phyloP scores from a whole-genome alignment of 345 rosid species.

The Psidium friedrichsthalianum region DNA sequence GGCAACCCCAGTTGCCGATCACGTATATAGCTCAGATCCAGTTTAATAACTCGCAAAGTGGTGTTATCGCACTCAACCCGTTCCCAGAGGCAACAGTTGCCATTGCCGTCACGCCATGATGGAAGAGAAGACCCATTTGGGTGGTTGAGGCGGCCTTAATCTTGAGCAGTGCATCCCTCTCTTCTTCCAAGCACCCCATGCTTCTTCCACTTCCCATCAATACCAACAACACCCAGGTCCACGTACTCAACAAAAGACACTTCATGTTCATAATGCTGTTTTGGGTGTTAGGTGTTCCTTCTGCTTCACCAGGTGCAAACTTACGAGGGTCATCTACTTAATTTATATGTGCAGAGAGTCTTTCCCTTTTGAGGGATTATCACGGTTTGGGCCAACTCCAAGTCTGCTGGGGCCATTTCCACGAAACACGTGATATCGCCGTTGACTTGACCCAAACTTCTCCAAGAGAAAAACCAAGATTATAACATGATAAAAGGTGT shows the following conservation, averaged over 20 bases:
- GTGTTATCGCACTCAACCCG: not conserved
- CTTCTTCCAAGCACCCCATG: not conserved
- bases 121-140: not conserved
- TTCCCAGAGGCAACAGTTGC: not conserved
- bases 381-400: not conserved
- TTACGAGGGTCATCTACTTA: not conserved
- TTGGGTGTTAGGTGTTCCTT: not conserved
- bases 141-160: not conserved
- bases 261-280: not conserved
- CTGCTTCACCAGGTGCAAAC: not conserved
- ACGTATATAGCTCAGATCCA: no score
- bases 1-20: no score
- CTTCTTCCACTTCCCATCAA: not conserved
- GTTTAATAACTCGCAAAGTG: not conserved
- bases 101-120: accelerated
- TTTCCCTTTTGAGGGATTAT: no score
- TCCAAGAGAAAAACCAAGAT: not conserved
- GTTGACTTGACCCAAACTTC: not conserved
- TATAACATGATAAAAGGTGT: no score
- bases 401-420: not conserved
- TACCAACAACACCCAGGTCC: not conserved
- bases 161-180: not conserved
- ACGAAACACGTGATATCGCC: not conserved
- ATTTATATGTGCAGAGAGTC: not conserved
- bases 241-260: not conserved